Evolutionary conservation across 306 rosid species (phyloP).

Genomic region (Rosa multiflora): DNA sequence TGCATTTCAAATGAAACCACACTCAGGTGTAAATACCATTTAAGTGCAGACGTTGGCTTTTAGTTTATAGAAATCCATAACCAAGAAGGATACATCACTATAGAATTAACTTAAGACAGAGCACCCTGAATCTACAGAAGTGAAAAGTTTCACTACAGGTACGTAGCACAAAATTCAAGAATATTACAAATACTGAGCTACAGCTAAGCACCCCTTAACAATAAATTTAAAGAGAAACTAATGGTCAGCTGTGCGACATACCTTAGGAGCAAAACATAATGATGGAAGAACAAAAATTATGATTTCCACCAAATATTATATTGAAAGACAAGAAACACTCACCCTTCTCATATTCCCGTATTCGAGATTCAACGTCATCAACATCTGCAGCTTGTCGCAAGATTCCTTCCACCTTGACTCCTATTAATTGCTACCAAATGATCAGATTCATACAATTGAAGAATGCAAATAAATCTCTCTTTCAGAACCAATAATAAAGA

Average conservation of each 20-base stretch:
- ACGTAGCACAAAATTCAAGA: not conserved
- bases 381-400: constrained; percentile 99
- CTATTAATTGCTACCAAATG: constrained; percentile 34
- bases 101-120: not conserved
- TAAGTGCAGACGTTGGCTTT: constrained; percentile 10
- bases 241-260: constrained; percentile 14
- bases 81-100: not conserved
- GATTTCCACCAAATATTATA: constrained; percentile 7
- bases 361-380: constrained; percentile 86
- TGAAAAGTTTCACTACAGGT: not conserved
- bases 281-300: constrained; percentile 4
- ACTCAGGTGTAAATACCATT: constrained; percentile 9
- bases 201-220: constrained; percentile 2
- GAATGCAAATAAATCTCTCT: not conserved
- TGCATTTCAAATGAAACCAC: not conserved
- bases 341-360: constrained; percentile 93
- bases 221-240: not conserved
- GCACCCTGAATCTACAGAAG: not conserved
- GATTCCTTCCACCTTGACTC: constrained; percentile 88
- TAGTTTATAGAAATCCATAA: not conserved
- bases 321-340: constrained; percentile 19
- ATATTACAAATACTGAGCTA: not conserved
- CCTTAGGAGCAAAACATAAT: constrained; percentile 14
- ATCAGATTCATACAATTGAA: constrained; percentile 31
- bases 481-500: constrained; percentile 19